phyloP scores from a whole-genome alignment of 1,284 basidiomycete species.

The Heterobasidion occidentale region DNA sequence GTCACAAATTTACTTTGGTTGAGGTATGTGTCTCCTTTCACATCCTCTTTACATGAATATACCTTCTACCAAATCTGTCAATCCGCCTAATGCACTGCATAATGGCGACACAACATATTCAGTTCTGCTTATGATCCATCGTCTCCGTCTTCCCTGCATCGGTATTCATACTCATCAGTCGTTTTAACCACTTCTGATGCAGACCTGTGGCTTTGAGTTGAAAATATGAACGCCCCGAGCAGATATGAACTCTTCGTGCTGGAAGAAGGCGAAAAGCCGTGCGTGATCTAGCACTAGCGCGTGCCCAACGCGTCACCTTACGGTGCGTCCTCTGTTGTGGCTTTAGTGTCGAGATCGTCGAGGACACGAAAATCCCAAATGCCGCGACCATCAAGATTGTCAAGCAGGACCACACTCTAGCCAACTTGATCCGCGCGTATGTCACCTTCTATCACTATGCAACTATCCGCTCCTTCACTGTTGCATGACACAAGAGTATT shows the following conservation, averaged over 20 bases:
- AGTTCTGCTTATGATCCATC: constrained; percentile 18
- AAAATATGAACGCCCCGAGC: constrained; percentile 84
- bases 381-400: constrained; percentile 91
- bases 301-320: constrained; percentile 9
- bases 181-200: background rate
- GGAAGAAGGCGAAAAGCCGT: constrained; percentile 90
- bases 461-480: no score
- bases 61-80: constrained; percentile 36
- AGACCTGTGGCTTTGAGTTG: constrained; percentile 2
- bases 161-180: constrained; percentile 2
- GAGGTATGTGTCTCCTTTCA: background rate
- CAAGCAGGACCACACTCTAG: constrained; percentile 97
- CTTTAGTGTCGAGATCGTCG: constrained; percentile 77
- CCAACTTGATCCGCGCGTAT: constrained; percentile 91
- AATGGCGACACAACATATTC: constrained; percentile 14
- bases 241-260: constrained; percentile 90
- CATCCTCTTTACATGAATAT: background rate
- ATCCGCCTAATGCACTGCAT: constrained; percentile 35
- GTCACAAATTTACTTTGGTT: background rate
- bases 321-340: background rate
- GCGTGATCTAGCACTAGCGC: constrained; percentile 29
- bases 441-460: constrained; percentile 25
- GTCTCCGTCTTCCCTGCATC: constrained; percentile 3
- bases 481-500: no score
- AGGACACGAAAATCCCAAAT: constrained; percentile 97